Conservation (phyloP, 257 asterid genomes). For the Marsdenia floribunda region DNA sequence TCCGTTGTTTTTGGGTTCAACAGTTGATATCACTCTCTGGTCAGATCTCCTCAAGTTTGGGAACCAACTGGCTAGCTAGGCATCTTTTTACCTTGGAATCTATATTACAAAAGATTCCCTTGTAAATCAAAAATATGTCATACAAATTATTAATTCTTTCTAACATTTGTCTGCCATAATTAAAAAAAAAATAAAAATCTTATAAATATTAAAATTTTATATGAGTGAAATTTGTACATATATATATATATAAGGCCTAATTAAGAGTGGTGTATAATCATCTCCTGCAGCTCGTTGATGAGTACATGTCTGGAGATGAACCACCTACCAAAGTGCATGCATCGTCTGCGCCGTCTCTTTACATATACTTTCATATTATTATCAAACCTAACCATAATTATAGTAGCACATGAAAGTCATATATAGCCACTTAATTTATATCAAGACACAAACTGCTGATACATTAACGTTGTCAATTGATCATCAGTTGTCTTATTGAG, state of each 20-base stretch:
- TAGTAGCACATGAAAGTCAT: not conserved
- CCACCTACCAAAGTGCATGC: not conserved
- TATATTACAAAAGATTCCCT: not conserved
- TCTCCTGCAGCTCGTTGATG: too few relatives aligned
- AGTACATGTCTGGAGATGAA: too few relatives aligned
- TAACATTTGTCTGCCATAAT: too few relatives aligned
- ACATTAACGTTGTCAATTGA: not conserved
- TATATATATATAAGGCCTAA: too few relatives aligned
- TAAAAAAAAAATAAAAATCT: too few relatives aligned
- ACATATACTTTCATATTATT: not conserved
- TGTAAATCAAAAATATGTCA: too few relatives aligned
- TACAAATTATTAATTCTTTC: too few relatives aligned
- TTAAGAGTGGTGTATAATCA: too few relatives aligned
- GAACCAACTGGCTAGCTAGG: not conserved
- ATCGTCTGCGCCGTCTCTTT: not conserved
- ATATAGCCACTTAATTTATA: not conserved
- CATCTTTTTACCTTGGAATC: not conserved
- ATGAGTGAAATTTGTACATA: too few relatives aligned
- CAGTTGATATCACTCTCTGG: not conserved
- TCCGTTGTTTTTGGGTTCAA: conserved; percentile 3
- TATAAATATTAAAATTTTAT: too few relatives aligned
- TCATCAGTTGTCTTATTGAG: not conserved
- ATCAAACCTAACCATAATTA: not conserved
- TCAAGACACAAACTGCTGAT: not conserved
- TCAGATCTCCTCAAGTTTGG: not conserved